Base-by-base conservation (phyloP, 2,329 filamentous ascomycete species). In the Beauveria australis region DNA sequence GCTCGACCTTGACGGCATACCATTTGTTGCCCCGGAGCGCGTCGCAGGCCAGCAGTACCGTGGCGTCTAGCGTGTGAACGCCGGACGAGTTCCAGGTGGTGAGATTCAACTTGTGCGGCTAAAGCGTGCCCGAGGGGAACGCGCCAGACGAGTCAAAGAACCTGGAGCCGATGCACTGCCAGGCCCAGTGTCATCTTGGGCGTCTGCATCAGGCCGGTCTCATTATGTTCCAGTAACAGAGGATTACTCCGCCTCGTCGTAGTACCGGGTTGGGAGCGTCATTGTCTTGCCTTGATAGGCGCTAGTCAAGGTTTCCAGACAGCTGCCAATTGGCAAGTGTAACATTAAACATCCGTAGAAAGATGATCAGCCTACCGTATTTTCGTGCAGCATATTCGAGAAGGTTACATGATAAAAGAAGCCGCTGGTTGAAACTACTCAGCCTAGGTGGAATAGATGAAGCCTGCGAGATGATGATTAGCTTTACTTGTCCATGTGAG, bases 81-180 rank as follows among this genome's bases (percentile, higher is more conserved):
- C 65, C 66, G 8, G 64, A 66, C 6, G 65, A 63, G 59, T 68
- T 67, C 60, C 64, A 65, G 1, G 63, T 62, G 7, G 61, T 66
- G n/a, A 69, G 58, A 56, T 67, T 66, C 56, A 68, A 66, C 41
- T 66, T 62, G 54, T 67, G 65, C 37, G 62, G 64, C 58, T 67
- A 68, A 14, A 59, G 48, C 16, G 66, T 66, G 28, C 63, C 65
- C 9, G 28, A 14, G 3, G 65, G 62, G 53, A 69, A 66, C 10
- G 61, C 63, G 53, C 64, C 62, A 53, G 65, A 68, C 1, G 66
- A 65, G 26, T 67, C 65, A 46, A 69, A 69, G 62, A 62, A 68
- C 5, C 53, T 59, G n/a, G 61, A 61, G 12, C 67, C 67, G 59
- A 69, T 67, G 62, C 67, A 68, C 28, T 66, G 63, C 40, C 63